A percentile compares a stretch with the other conserved stretches of the same genome.
phyloP scores from a whole-genome alignment of 208 protist species.

The Leishmania arabica region DNA sequence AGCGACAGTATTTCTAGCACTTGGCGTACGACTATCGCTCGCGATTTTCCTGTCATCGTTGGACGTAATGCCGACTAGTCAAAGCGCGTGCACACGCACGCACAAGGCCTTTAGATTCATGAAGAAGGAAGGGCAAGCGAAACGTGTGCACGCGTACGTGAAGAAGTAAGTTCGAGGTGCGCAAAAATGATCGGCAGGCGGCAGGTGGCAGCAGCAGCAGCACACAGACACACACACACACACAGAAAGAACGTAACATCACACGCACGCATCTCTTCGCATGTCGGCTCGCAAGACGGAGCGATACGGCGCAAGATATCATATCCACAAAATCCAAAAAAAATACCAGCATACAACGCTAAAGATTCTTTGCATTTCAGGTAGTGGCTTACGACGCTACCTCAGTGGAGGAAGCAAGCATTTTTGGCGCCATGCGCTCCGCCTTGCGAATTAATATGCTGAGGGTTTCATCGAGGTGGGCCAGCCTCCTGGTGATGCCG shows the following conservation, averaged over 20 bases:
- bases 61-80: not conserved
- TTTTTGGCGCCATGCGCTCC: slow-evolving; percentile 23
- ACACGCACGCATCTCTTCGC: not conserved
- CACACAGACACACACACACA: not conserved
- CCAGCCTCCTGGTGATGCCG: slow-evolving; percentile 26
- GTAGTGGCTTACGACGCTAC: slow-evolving; percentile 19
- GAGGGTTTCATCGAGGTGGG: slow-evolving; percentile 27
- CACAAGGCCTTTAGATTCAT: not conserved
- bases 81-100: not conserved
- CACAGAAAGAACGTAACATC: not conserved
- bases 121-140: not conserved
- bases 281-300: not conserved
- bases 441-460: slow-evolving; percentile 38
- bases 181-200: too few relatives aligned
- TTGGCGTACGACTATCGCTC: not conserved
- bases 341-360: not conserved
- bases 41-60: not conserved
- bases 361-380: not conserved
- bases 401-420: slow-evolving; percentile 21
- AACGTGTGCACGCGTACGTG: not conserved
- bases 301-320: not conserved
- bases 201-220: too few relatives aligned
- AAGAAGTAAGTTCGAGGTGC: not conserved
- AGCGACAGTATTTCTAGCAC: not conserved
- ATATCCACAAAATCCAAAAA: not conserved